phyloP scores from a whole-genome alignment of 306 rosid species.

The apple (Malus domestica) region DNA sequence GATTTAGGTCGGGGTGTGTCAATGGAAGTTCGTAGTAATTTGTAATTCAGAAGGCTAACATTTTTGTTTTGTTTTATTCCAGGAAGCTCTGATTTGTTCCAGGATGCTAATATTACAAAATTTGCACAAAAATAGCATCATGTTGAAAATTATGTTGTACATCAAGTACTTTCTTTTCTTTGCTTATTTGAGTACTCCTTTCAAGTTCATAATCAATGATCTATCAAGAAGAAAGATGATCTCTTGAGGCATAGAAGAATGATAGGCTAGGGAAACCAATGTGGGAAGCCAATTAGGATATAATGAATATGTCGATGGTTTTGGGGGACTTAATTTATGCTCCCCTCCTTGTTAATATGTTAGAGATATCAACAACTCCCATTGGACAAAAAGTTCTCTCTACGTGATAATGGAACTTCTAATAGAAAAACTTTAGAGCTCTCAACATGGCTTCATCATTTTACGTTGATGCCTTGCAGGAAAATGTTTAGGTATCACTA shows the following conservation, averaged over 20 bases:
- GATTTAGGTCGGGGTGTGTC: too few relatives aligned
- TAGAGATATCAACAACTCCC: neutral
- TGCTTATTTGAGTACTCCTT: too few relatives aligned
- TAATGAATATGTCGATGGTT: neutral
- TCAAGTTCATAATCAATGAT: neutral
- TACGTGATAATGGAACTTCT: neutral
- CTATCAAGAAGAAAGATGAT: neutral
- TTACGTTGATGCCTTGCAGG: neutral
- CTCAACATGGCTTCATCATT: neutral
- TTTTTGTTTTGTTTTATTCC: neutral
- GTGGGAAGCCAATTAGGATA: neutral
- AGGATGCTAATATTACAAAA: neutral
- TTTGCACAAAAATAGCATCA: neutral
- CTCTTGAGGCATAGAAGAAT: neutral
- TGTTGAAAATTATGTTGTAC: neutral
- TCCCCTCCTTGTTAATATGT: neutral
- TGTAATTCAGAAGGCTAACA: neutral
- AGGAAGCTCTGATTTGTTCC: neutral
- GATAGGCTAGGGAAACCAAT: neutral
- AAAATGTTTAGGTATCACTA: neutral
- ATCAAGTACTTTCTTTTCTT: too few relatives aligned
- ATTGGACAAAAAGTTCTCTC: neutral
- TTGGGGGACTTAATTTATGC: neutral
- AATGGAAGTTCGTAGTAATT: neutral
- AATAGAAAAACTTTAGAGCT: neutral